These are phyloP conservation scores for Arthrobotrys megalospora DNA, from an alignment of 2,329 filamentous ascomycete genomes.

Conservation along the genomic window DNA sequence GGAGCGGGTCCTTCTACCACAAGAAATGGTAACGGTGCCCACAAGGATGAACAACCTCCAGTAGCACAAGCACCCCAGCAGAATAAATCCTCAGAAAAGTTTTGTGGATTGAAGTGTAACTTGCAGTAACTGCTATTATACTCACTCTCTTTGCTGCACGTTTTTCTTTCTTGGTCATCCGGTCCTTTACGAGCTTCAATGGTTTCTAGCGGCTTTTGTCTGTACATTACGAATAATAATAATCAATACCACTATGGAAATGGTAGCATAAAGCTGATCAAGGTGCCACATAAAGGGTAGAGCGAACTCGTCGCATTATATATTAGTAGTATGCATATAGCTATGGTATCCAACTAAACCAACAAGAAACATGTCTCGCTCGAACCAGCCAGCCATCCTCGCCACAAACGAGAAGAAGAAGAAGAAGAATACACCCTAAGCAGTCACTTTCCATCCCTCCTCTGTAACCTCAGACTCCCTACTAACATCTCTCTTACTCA, in stretches of 20 bases:
- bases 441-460: slow-evolving; percentile 60
- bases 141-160: not conserved
- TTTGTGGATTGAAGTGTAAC: slow-evolving; percentile 57
- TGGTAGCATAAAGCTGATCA: too few species aligned
- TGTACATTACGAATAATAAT: slow-evolving; percentile 49
- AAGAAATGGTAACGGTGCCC: not conserved
- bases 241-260: slow-evolving; percentile 23
- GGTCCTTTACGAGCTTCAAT: slow-evolving; percentile 10
- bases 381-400: slow-evolving; percentile 2
- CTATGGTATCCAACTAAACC: slow-evolving; percentile 1
- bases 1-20: slow-evolving; percentile 29
- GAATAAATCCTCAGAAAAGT: slow-evolving; percentile 43
- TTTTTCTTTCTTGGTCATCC: slow-evolving; percentile 1
- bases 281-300: not conserved
- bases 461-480: slow-evolving; percentile 63
- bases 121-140: slow-evolving; percentile 29
- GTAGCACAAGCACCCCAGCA: slow-evolving; percentile 4
- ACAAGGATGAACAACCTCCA: slow-evolving; percentile 21
- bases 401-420: not conserved
- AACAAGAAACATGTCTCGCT: slow-evolving; percentile 11
- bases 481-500: slow-evolving; percentile 64
- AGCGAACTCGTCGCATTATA: slow-evolving; percentile 15
- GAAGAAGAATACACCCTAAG: not conserved
- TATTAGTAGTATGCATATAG: slow-evolving; percentile 5
- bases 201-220: slow-evolving; percentile 23